Evolutionary conservation across 2,329 filamentous ascomycete genomes (phyloP), one percentile per base, ranked within the genome.

Genomic region (Calonectria montana): DNA sequence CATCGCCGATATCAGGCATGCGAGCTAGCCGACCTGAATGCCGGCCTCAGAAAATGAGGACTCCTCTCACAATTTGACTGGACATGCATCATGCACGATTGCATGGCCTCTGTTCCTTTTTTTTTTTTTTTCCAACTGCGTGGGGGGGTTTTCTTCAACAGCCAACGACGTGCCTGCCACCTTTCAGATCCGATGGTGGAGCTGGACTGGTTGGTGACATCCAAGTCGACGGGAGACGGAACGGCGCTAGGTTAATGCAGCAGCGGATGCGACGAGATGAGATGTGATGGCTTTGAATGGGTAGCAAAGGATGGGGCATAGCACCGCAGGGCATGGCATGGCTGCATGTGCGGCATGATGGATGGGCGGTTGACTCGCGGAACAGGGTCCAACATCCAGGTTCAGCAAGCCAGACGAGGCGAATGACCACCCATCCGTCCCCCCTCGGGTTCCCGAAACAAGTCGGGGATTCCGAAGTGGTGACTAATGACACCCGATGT

Each of bases 401-500:
- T 50, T 53, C 65, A 57, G 65, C 55, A 72, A 47, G 45, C 41
- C 31, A 57, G 15, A 35, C 66, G 61, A 65, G 55, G 55, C 45
- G 57, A 29, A 41, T 50, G 47, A 48, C 47, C 35, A 63, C 47
- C 23, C 45, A 50, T 41, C 67, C 70, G 48, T 66, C 65, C 61
- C 48, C 57, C 37, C 59, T 76, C 65, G 71, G 71, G 39, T 65
- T 70, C 61, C 68, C 70, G 67, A 73, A 75, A 65, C 65, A 73
- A 70, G 70, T 75, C 71, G 75, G 75, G 67, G 61, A 69, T 72
- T 47, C 73, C 68, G 66, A 74, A 50, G 63, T 48, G 37, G 43
- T 63, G 74, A 73, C 68, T 65, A 72, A 59, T 63, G 55, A 53
- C 55, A 55, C 67, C 61, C 35, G 65, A 39, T 37, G 47, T 37